Conservation (phyloP, 768 basidiomycete genomes). For the Boletus rubropictus region DNA sequence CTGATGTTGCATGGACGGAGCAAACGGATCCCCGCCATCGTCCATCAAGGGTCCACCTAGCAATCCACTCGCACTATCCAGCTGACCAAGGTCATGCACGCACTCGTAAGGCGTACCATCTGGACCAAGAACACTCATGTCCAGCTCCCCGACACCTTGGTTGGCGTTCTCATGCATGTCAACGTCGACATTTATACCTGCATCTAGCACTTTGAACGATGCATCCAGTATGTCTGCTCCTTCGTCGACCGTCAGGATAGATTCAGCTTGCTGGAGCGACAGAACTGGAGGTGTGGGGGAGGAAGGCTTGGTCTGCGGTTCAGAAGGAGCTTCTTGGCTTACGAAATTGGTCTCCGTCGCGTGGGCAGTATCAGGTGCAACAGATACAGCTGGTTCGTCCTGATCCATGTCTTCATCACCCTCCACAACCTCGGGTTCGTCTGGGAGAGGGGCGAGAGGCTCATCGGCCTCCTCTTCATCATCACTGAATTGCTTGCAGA, state of each 20-base stretch:
- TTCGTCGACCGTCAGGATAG: conserved; percentile 37
- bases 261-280: conserved; percentile 46
- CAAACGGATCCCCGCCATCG: conserved; percentile 56
- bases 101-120: conserved; percentile 56
- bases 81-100: conserved; percentile 49
- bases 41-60: conserved; percentile 61
- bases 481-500: conserved; percentile 75
- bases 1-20: conserved; percentile 20
- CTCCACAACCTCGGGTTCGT: conserved; percentile 71
- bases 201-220: conserved; percentile 52
- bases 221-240: conserved; percentile 44
- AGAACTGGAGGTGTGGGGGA: conserved; percentile 63
- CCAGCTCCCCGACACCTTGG: conserved; percentile 44
- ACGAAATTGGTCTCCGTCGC: conserved; percentile 33
- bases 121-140: conserved; percentile 59
- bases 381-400: conserved; percentile 47
- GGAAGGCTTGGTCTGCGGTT: conserved; percentile 54
- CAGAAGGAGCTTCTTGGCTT: conserved; percentile 39
- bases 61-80: conserved; percentile 47
- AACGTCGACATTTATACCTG: conserved; percentile 38
- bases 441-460: conserved; percentile 73
- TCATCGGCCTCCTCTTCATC: conserved; percentile 77
- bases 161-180: conserved; percentile 31
- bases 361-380: conserved; percentile 36
- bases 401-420: conserved; percentile 71